Evolutionary conservation across 495 filamentous ascomycete genomes (phyloP), one percentile per base, ranked within the genome.

Genomic region (Astrothelium macrocarpum): DNA sequence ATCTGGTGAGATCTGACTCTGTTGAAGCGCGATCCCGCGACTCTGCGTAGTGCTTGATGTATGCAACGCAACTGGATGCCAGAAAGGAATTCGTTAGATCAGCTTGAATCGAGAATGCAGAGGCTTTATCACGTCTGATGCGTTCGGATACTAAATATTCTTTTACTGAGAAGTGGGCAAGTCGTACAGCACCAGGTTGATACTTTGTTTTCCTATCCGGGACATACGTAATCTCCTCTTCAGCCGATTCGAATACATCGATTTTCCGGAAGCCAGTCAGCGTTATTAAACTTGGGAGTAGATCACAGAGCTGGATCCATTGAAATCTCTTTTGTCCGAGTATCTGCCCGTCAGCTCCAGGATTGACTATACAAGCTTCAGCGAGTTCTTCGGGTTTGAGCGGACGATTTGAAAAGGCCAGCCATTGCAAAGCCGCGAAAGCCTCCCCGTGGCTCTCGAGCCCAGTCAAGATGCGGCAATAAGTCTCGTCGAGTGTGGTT

Each of bases 91-190:
- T 61, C 26, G 45, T 62, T 18, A 20, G 7, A 14, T 1, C 31
- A 42, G 23, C 26, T 20, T 66, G 34, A 18, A 68, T 60, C 29
- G 63, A 23, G 59, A 66, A 70, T 12, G 36, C 34, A 29, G 32
- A 39, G 0, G 65, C 61, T 26, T 56, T 39, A 58, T 39, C 53
- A 1, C 42, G 39, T 18, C 36, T 26, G 28, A 68, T 70, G 14
- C 70, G 36, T 31, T 64, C 39, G 12, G 68, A 70, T 34, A 59
- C 53, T 5, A 72, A 62, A 56, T 65, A 72, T 59, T 72, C 70
- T 64, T 67, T 71, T 14, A 72, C 66, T 4, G 69, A 72, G 62
- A 67, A 72, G 63, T 72, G 70, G 14, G 69, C 66, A 23, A 72
- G 64, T 59, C 64, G 53, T 9, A 71, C 29, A 49, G 11, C 23